These are phyloP conservation scores for Helminthosporium solani DNA, from an alignment of 2,329 filamentous ascomycete species.

Conservation along the genomic window DNA sequence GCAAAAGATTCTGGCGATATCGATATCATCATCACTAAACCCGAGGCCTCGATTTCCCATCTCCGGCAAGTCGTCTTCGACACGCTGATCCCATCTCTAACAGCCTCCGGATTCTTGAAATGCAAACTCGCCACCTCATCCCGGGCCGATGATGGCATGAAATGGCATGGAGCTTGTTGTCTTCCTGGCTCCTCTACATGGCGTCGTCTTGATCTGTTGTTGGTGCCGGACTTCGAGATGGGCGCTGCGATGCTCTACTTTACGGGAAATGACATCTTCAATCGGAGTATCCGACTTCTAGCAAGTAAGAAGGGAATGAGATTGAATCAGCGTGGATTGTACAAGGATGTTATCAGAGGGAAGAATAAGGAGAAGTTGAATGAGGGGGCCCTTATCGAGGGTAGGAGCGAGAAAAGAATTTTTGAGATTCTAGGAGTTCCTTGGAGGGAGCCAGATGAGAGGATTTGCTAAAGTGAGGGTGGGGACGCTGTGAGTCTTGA, in stretches of 20 bases:
- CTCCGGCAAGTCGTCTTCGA: slow-evolving; percentile 64
- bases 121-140: slow-evolving; percentile 63
- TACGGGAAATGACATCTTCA: slow-evolving; percentile 93
- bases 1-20: slow-evolving; percentile 75
- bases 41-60: slow-evolving; percentile 54
- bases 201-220: slow-evolving; percentile 80
- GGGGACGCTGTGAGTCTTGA: background rate
- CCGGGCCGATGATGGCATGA: slow-evolving; percentile 61
- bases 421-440: slow-evolving; percentile 81
- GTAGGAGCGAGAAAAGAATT: slow-evolving; percentile 72
- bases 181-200: slow-evolving; percentile 62
- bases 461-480: slow-evolving; percentile 25
- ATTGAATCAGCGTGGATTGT: slow-evolving; percentile 81
- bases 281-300: slow-evolving; percentile 77
- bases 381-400: slow-evolving; percentile 71
- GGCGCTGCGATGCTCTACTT: slow-evolving; percentile 93
- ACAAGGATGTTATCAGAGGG: slow-evolving; percentile 66
- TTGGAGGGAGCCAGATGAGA: slow-evolving; percentile 63
- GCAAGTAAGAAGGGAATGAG: slow-evolving; percentile 80
- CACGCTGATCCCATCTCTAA: slow-evolving; percentile 63
- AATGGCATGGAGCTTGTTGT: slow-evolving; percentile 86
- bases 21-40: slow-evolving; percentile 78
- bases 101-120: slow-evolving; percentile 65
- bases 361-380: slow-evolving; percentile 60
- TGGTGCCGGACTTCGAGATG: slow-evolving; percentile 76